phyloP scores from a whole-genome alignment of 192 early-diverging fungal genomes.

The Coemansia nantahalensis region DNA sequence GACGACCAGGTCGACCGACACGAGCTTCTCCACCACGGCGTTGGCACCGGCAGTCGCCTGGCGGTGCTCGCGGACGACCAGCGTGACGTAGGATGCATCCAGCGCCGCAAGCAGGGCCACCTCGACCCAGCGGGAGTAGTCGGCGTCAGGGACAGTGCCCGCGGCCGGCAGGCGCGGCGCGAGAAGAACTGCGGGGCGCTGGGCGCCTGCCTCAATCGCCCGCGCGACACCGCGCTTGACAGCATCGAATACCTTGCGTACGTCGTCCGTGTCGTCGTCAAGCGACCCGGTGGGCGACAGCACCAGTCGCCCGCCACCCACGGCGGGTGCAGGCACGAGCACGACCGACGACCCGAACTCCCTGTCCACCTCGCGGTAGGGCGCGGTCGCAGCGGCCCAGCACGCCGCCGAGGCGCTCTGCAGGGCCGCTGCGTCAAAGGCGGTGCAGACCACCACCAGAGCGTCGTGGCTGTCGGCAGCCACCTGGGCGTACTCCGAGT shows the following conservation, averaged over 20 bases:
- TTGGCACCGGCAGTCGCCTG: conserved; percentile 39
- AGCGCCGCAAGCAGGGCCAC: conserved; percentile 72
- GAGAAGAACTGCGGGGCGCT: conserved; percentile 60
- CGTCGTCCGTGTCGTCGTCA: conserved; percentile 76
- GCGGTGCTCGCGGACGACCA: conserved; percentile 76
- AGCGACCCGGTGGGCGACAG: conserved; percentile 75
- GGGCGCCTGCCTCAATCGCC: conserved; percentile 63
- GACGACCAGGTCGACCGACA: conserved; percentile 61
- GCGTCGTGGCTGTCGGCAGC: conserved; percentile 20
- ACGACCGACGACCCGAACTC: conserved; percentile 34
- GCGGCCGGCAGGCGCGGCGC: conserved; percentile 50
- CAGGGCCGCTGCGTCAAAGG: conserved; percentile 5
- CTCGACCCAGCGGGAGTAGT: conserved; percentile 70
- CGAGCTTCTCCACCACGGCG: conserved; percentile 51
- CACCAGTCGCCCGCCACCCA: conserved; percentile 64
- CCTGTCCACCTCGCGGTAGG: conserved; percentile 32
- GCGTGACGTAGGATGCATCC: conserved; percentile 70
- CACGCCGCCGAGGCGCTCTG: conserved; percentile 1
- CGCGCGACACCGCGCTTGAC: conserved; percentile 65
- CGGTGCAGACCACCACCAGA: conserved; percentile 31
- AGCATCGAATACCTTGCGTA: conserved; percentile 65
- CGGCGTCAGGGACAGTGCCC: conserved; percentile 37
- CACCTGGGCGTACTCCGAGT: conserved; percentile 16
- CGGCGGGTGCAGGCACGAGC: conserved; percentile 29
- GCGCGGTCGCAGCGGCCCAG: conserved; percentile 12